Percentiles rank a stretch among this genome's conserved stretches.
Evolutionary conservation across 768 basidiomycete genomes (phyloP).

Genomic region (Filobasidium wieringae): DNA sequence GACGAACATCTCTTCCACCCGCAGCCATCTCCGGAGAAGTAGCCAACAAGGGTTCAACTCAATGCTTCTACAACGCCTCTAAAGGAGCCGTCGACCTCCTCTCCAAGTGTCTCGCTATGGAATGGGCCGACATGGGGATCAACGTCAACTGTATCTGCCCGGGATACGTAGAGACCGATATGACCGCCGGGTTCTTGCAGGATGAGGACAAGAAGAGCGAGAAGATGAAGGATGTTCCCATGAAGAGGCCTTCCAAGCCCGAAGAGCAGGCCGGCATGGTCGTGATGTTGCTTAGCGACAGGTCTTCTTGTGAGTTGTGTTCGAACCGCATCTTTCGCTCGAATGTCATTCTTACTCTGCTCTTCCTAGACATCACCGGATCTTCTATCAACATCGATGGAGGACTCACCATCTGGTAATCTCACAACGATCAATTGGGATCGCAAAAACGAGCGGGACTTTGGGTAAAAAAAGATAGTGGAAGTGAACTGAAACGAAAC

Average conservation of each 20-base stretch:
- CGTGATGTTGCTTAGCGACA: slow-evolving; percentile 29
- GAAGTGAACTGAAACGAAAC: background rate
- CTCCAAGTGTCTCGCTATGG: slow-evolving; percentile 30
- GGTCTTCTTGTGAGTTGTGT: slow-evolving; percentile 25
- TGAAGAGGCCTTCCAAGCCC: slow-evolving; percentile 20
- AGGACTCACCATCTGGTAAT: slow-evolving; percentile 23
- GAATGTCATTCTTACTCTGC: background rate
- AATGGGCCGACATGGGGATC: slow-evolving; percentile 31
- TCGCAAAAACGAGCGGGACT: no score
- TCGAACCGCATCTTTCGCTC: background rate
- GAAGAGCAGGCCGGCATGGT: slow-evolving; percentile 30
- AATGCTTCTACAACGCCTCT: slow-evolving; percentile 33
- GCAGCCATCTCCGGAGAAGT: slow-evolving; percentile 27
- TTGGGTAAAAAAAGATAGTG: no score
- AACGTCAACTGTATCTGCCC: slow-evolving; percentile 23
- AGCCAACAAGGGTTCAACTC: slow-evolving; percentile 22
- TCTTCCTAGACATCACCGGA: slow-evolving; percentile 24
- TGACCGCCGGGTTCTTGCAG: slow-evolving; percentile 23
- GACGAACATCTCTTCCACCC: background rate
- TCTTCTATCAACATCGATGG: slow-evolving; percentile 27
- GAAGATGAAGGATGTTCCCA: slow-evolving; percentile 15
- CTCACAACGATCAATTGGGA: background rate
- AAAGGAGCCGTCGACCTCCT: slow-evolving; percentile 29
- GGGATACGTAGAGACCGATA: slow-evolving; percentile 32
- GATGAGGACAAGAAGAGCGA: slow-evolving; percentile 14